A percentile compares a stretch with the other conserved stretches of the same genome.
Evolutionary conservation across 306 rosid species (phyloP).

Genomic region (Dicorynia guianensis): DNA sequence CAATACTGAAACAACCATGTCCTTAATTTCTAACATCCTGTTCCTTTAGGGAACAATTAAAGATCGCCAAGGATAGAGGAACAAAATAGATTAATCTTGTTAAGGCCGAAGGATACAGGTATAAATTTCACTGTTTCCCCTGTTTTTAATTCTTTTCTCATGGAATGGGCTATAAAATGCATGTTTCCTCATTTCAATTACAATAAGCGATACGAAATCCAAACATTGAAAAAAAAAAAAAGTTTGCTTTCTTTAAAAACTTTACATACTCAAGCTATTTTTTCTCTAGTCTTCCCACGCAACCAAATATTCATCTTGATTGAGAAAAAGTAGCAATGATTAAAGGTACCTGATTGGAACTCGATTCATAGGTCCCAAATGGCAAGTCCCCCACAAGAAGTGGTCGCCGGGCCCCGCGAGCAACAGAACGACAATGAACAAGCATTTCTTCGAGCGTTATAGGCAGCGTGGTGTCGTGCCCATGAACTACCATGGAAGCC

Average conservation of each 20-base stretch:
- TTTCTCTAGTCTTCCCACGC: too few relatives aligned
- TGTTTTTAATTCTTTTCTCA: background rate
- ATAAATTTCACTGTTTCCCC: background rate
- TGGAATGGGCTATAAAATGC: background rate
- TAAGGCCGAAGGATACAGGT: background rate
- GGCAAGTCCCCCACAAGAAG: constrained; percentile 90
- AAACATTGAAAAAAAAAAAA: background rate
- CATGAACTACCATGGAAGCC: constrained; percentile 96
- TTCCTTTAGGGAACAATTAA: background rate
- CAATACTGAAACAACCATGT: constrained; percentile 10
- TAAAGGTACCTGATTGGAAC: constrained; percentile 62
- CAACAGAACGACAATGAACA: constrained; percentile 82
- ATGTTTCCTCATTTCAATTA: constrained; percentile 4
- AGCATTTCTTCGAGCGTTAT: constrained; percentile 78
- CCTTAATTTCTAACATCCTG: background rate
- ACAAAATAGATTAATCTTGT: background rate
- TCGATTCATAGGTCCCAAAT: constrained; percentile 79
- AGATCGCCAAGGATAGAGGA: background rate
- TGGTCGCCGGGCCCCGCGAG: constrained; percentile 83
- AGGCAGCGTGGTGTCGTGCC: constrained; percentile 82
- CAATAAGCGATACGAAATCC: background rate
- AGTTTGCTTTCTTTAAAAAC: background rate
- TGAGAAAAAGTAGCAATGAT: background rate
- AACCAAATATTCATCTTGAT: background rate
- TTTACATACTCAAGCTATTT: background rate